Base-by-base conservation (phyloP, 2,329 filamentous ascomycete species). In the Alternaria metachromatica region DNA sequence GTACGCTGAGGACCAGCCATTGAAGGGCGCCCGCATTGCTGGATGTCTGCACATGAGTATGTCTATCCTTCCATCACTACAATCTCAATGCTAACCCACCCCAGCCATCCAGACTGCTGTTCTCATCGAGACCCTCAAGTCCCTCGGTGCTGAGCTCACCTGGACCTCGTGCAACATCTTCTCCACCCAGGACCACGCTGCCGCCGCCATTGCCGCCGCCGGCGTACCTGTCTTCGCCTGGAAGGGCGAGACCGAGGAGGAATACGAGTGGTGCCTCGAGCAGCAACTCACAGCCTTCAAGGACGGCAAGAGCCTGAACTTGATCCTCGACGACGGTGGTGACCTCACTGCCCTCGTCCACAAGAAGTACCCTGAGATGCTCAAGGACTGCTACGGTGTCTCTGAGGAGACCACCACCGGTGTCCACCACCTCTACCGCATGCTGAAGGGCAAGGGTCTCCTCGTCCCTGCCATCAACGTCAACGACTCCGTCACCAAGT, bases 161-260 rank as follows among this genome's bases (percentile, higher is more conserved):
- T 98, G 96, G 96, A 92, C 95, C 67, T 96, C 92, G 77, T 99
- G 96, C 92, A 98, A 99, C 90, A 98, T 99, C 85, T 99, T 97
- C 91, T 96, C 92, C 82, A 98, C 95, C 77, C 95, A 97, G 85
- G 96, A 98, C 86, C 95, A 98, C 86, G 96, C 96, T 78, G 96
- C 96, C 59, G 94, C 96, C 73, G 96, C 96, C 82, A 97, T 99
- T 85, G 96, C 96, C 75, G 96, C 95, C 62, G 87, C 90, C 58
- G 96, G 95, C 82, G 91, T 96, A 72, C 94, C 95, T 78, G 95
- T 99, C 77, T 91, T 91, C 79, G 89, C 89, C 76, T 91, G 89
- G 89, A 91, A 91, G 84, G 89, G 94, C 80, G 96, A 99, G 92
- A 97, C 95, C 76, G 96, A 99, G 86, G 96, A 98, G 87, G 96